These are phyloP conservation scores for Polyporus tsugae DNA, from an alignment of 1,284 basidiomycete genomes.

Conservation along the genomic window DNA sequence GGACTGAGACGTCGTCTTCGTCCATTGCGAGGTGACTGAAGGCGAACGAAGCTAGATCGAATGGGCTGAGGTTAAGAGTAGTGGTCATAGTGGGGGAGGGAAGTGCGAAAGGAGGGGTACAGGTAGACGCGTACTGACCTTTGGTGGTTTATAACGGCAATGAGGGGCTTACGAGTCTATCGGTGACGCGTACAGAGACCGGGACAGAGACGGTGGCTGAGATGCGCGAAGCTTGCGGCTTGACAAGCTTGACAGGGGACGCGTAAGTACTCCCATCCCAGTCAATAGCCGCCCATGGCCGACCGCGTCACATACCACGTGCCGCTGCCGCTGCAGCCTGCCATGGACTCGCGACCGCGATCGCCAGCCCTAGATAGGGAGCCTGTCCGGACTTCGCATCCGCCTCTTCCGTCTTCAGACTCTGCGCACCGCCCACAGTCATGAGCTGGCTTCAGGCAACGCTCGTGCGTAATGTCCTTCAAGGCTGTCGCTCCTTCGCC, in stretches of 20 bases:
- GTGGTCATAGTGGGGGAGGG: constrained; percentile 22
- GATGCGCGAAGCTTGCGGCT: constrained; percentile 5
- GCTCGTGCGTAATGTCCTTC: constrained; percentile 23
- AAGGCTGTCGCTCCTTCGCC: constrained; percentile 31
- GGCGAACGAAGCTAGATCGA: constrained; percentile 21
- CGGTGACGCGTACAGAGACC: constrained; percentile 33
- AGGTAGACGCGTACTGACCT: constrained; percentile 9
- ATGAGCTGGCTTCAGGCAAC: constrained; percentile 31
- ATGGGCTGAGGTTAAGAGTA: constrained; percentile 13
- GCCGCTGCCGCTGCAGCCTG: constrained; percentile 10
- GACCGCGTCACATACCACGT: constrained; percentile 28
- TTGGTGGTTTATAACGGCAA: constrained; percentile 21
- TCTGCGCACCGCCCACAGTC: neutral
- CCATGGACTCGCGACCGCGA: constrained; percentile 1
- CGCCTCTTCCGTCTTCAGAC: neutral
- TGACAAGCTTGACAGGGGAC: constrained; percentile 23
- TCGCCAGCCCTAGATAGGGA: too few relatives aligned
- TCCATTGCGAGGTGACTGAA: constrained; percentile 48
- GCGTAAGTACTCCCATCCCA: constrained; percentile 31
- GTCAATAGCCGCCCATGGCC: constrained; percentile 24
- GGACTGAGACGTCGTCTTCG: constrained; percentile 58
- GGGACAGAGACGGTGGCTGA: constrained; percentile 24
- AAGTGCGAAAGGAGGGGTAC: neutral
- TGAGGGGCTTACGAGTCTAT: constrained; percentile 33
- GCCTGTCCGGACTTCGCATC: constrained; percentile 7